Evolutionary conservation across 768 basidiomycete genomes (phyloP).

Genomic region (Trametes cubensis): DNA sequence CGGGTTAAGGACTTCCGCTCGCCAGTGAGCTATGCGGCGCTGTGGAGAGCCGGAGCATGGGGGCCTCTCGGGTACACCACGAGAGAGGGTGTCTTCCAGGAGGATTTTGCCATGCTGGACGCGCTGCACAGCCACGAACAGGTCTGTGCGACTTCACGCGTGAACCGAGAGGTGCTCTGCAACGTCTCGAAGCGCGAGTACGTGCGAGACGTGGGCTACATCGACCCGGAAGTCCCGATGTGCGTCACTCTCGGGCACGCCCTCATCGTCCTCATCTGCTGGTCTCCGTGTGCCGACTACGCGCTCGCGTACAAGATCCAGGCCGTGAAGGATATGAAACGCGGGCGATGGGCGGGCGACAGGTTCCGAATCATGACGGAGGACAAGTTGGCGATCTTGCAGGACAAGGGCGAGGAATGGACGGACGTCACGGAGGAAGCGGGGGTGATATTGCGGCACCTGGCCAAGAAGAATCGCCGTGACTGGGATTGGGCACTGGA

Average conservation of each 20-base stretch:
- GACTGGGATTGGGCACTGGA: too few species aligned
- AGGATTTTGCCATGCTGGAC: too few species aligned
- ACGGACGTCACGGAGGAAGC: neutral
- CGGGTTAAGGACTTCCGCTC: too few species aligned
- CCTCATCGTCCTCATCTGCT: conserved; percentile 1
- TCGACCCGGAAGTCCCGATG: neutral
- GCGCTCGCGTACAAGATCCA: neutral
- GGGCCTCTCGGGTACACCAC: too few species aligned
- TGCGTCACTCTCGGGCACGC: neutral
- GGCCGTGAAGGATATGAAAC: neutral
- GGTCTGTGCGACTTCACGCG: too few species aligned
- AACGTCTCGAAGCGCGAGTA: too few species aligned
- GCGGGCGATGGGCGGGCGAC: neutral
- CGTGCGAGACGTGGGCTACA: too few species aligned
- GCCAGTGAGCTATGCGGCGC: too few species aligned
- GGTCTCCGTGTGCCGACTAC: neutral
- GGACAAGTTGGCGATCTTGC: neutral
- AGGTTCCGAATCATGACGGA: neutral
- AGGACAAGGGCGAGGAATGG: neutral
- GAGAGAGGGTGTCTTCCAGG: too few species aligned
- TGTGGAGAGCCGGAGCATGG: too few species aligned
- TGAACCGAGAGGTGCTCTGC: too few species aligned
- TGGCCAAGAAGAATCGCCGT: neutral
- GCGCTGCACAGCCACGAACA: too few species aligned
- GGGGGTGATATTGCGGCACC: neutral